phyloP scores from a whole-genome alignment of 805 yeast genomes.

The Ogataea methanolica region DNA sequence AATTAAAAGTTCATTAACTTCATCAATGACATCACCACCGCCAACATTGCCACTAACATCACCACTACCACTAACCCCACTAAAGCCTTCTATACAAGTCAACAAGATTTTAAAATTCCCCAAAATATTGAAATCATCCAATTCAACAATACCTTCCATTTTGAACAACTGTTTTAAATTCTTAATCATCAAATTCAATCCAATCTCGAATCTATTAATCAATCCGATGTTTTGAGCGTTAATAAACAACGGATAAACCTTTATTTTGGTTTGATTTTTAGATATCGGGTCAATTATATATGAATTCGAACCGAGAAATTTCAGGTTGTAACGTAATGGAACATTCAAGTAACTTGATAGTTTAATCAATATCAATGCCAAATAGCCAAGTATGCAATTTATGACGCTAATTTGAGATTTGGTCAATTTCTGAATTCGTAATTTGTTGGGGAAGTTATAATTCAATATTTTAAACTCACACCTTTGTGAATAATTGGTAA shows the following conservation, averaged over 20 bases:
- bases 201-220: constrained; percentile 45
- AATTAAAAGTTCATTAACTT: constrained; percentile 10
- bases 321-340: constrained; percentile 46
- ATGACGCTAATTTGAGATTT: constrained; percentile 34
- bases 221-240: constrained; percentile 31
- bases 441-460: constrained; percentile 24
- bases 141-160: constrained; percentile 23
- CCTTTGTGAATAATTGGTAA: constrained; percentile 3
- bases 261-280: constrained; percentile 30
- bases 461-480: constrained; percentile 29
- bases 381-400: constrained; percentile 46
- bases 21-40: constrained; percentile 7
- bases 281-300: constrained; percentile 46
- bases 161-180: constrained; percentile 42
- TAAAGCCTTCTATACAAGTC: constrained; percentile 23
- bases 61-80: constrained; percentile 6
- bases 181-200: constrained; percentile 39
- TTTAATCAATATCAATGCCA: constrained; percentile 37
- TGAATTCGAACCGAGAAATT: constrained; percentile 43
- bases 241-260: constrained; percentile 47
- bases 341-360: constrained; percentile 38
- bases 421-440: constrained; percentile 18
- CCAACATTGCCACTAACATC: constrained; percentile 7
- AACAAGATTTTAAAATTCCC: constrained; percentile 32
- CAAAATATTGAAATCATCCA: constrained; percentile 29